Base-by-base conservation (phyloP, 768 basidiomycete genomes). In the Boletus huronensis region DNA sequence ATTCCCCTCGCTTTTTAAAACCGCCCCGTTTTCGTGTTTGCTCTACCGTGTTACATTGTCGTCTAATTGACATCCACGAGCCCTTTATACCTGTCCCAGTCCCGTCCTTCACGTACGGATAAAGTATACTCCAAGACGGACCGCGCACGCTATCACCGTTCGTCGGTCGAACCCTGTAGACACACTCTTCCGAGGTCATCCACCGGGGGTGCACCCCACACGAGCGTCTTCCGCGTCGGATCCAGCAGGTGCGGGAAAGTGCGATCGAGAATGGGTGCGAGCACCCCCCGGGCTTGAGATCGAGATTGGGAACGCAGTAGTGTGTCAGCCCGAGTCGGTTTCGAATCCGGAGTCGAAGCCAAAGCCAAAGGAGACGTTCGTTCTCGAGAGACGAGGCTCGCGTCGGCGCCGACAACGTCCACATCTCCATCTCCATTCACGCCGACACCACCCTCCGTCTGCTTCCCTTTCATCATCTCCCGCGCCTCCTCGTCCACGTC, bases 401-500 rank as follows among this genome's bases (percentile, higher is more conserved):
- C 5, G 5, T 14, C 23, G 9, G 17, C 5, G 25, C 21, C 17
- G 42, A 28, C 16, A 11, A 23, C 48, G 25, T 39, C 48, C 26
- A 3, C 19, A 4, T 29, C 45, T 28, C 1, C 48, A 8, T 25
- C 46, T 13, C 9, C 21, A 1, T 2, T 19, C 5, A 11, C 23
- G 23, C 6, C 26, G 25, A 7, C 17, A 8, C 3, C 28, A 1
- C 35, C 48, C 8, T n/a, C 25, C 16, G 16, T 47, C 25, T 26
- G 11, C 11, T 26, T 36, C 17, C 48, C 68, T 57, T 7, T 69
- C 31, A 75, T 79, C 62, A 87, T 76, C 39, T 80, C 80, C 57
- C 74, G 74, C 28, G 84, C 90, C 65, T 90, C 88, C 58, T 89
- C 87, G 63, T 91, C 90, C 39, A 91, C 78, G 67, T 93, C 91